phyloP scores from a whole-genome alignment of 2,329 filamentous ascomycete genomes.

The Lizonia empirigonia region DNA sequence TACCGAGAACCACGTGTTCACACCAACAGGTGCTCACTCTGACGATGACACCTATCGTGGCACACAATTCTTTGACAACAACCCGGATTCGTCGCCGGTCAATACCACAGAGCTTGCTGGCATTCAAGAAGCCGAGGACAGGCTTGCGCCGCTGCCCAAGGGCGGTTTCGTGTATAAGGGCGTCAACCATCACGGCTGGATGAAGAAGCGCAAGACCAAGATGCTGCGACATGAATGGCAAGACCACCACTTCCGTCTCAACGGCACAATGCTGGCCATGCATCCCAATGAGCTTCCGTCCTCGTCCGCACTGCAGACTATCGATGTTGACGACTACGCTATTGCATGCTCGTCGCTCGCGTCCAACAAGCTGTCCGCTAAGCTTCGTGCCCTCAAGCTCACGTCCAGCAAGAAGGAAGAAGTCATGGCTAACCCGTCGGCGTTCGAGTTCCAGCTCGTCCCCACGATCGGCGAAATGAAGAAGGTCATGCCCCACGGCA shows the following conservation, averaged over 20 bases:
- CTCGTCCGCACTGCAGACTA: constrained; percentile 75
- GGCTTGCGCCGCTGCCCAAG: constrained; percentile 42
- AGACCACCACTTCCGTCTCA: constrained; percentile 86
- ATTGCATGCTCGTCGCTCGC: constrained; percentile 81
- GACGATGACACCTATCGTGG: constrained; percentile 44
- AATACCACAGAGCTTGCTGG: constrained; percentile 37
- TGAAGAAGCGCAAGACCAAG: constrained; percentile 91
- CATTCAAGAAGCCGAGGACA: constrained; percentile 27
- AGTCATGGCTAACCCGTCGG: constrained; percentile 61
- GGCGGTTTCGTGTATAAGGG: constrained; percentile 52
- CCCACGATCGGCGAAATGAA: constrained; percentile 57
- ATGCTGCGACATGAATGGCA: constrained; percentile 94
- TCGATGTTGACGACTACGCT: constrained; percentile 88
- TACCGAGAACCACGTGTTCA: constrained; percentile 64
- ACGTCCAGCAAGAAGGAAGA: constrained; percentile 57
- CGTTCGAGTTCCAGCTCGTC: constrained; percentile 85
- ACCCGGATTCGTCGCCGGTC: constrained; percentile 42
- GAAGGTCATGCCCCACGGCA: constrained; percentile 57
- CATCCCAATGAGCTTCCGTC: constrained; percentile 60
- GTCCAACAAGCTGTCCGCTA: constrained; percentile 82
- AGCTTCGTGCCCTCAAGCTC: constrained; percentile 78
- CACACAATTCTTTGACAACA: constrained; percentile 42
- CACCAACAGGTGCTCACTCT: constrained; percentile 40
- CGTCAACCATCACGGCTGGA: constrained; percentile 78
- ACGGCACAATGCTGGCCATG: constrained; percentile 66